These are phyloP conservation scores for Trypanosoma mega DNA, from an alignment of 208 protist species.

Conservation along the genomic window DNA sequence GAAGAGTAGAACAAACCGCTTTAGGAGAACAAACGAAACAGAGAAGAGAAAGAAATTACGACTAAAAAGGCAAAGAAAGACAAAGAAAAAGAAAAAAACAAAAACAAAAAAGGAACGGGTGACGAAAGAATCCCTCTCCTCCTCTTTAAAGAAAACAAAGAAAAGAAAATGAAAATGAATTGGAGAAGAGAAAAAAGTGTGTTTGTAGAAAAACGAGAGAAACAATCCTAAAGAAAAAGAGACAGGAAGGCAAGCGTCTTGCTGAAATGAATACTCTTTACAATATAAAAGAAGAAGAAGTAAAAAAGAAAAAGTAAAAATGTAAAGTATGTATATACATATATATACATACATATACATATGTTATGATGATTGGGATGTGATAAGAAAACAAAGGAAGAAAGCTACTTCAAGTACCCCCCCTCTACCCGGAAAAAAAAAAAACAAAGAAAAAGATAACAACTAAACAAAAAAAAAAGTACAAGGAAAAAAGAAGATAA, in stretches of 20 bases:
- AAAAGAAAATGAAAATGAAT: not conserved
- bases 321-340: not conserved
- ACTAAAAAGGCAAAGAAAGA: not conserved
- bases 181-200: not conserved
- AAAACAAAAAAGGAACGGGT: not conserved
- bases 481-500: no score
- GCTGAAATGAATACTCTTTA: no score
- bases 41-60: not conserved
- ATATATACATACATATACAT: not conserved
- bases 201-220: not conserved
- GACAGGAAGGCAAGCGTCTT: no score
- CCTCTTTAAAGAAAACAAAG: not conserved
- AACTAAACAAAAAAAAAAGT: no score
- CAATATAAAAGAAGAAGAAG: no score
- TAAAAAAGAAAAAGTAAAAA: not conserved
- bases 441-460: no score
- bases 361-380: not conserved
- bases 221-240: not conserved
- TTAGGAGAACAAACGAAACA: not conserved
- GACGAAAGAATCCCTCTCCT: not conserved
- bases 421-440: no score
- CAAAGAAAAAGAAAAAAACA: not conserved
- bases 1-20: not conserved
- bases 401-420: no score
- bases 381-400: not conserved